phyloP scores from a whole-genome alignment of 1,139 yeast species.

The Saccharomyces pastorianus region DNA sequence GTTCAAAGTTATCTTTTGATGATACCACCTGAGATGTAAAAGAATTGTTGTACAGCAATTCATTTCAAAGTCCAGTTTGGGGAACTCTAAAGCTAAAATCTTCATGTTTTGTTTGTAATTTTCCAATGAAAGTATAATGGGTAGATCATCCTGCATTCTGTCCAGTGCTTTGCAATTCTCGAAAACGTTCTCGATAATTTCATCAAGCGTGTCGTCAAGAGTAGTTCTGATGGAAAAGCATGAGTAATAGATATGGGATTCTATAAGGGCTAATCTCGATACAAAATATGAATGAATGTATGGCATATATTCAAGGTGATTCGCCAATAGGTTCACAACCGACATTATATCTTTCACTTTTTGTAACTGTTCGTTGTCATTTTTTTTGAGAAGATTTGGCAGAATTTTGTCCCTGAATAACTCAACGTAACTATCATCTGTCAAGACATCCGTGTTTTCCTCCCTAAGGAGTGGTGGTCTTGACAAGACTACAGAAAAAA shows the following conservation, averaged over 20 bases:
- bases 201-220: constrained; percentile 17
- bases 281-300: constrained; percentile 19
- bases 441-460: constrained; percentile 18
- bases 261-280: constrained; percentile 15
- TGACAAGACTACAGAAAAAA: constrained; percentile 17
- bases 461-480: constrained; percentile 20
- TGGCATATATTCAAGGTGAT: constrained; percentile 17
- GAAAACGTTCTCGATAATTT: constrained; percentile 15
- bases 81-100: constrained; percentile 15
- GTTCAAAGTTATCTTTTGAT: constrained; percentile 13
- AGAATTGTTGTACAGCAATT: constrained; percentile 19
- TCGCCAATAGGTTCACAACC: constrained; percentile 11
- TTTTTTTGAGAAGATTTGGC: neutral
- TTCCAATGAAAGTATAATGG: constrained; percentile 17
- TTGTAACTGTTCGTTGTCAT: neutral
- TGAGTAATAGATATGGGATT: constrained; percentile 12
- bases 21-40: constrained; percentile 18
- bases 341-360: constrained; percentile 9
- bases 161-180: constrained; percentile 13
- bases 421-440: constrained; percentile 17
- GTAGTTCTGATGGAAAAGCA: constrained; percentile 20
- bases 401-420: constrained; percentile 11
- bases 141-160: constrained; percentile 21
- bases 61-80: constrained; percentile 17
- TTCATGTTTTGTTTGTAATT: constrained; percentile 20